A percentile compares a stretch with the other conserved stretches of the same genome.
Evolutionary conservation across 2,329 filamentous ascomycete species (phyloP).

Genomic region (Ophiostoma quercus): DNA sequence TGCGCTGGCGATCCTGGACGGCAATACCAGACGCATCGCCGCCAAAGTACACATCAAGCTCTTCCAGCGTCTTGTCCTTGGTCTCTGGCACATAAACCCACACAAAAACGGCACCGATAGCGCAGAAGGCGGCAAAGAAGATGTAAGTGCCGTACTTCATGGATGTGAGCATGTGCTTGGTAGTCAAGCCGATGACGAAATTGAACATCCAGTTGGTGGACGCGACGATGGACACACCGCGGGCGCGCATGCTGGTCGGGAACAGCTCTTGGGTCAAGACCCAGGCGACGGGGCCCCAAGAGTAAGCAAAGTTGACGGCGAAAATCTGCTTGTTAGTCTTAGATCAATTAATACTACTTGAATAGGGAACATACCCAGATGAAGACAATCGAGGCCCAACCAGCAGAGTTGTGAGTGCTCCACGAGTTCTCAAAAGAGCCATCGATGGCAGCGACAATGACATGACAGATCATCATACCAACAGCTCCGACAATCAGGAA

Average conservation of each 20-base stretch:
- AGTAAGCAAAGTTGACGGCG: conserved; percentile 24
- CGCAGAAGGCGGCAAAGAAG: conserved; percentile 50
- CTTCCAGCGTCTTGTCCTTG: conserved; percentile 62
- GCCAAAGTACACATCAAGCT: conserved; percentile 50
- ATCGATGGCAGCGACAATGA: conserved; percentile 73
- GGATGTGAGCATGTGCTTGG: conserved; percentile 39
- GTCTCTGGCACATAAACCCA: conserved; percentile 50
- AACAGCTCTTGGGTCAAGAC: conserved; percentile 36
- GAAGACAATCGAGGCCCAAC: conserved; percentile 21
- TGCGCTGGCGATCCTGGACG: conserved; percentile 18
- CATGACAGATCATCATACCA: conserved; percentile 73
- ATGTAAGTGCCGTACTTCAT: conserved; percentile 52
- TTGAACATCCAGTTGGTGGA: conserved; percentile 45
- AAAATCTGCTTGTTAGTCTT: too few species aligned
- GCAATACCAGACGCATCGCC: conserved; percentile 22
- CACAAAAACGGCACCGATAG: conserved; percentile 44
- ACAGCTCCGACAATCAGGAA: conserved; percentile 30
- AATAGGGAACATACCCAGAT: neutral
- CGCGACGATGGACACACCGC: conserved; percentile 33
- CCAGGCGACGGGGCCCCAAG: conserved; percentile 28
- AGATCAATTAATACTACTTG: too few species aligned
- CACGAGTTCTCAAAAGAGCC: conserved; percentile 39
- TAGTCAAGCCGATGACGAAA: conserved; percentile 44
- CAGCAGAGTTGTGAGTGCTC: conserved; percentile 18
- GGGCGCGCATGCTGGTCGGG: conserved; percentile 19